Evolutionary conservation across 129 eudicot species (phyloP).

Genomic region (Glebionis coronaria): DNA sequence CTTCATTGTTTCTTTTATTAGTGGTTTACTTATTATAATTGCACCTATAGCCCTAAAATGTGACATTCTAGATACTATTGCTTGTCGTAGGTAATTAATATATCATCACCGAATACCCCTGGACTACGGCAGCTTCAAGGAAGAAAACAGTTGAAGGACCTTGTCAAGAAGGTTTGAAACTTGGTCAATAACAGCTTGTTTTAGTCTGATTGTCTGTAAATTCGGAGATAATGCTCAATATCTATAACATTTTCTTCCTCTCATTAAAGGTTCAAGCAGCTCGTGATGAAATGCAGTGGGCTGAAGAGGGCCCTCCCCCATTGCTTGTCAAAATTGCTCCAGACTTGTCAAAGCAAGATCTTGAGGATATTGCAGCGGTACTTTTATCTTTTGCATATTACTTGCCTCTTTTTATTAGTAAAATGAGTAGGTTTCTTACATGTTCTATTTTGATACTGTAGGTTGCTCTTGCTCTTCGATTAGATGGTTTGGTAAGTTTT

Average conservation of each 20-base stretch:
- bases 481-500: conserved; percentile 87
- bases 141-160: conserved; percentile 92
- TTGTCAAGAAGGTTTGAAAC: conserved; percentile 74
- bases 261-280: conserved; percentile 89
- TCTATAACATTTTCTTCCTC: conserved; percentile 8
- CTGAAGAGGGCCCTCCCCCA: conserved; percentile 99
- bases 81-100: conserved; percentile 65
- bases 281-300: conserved; percentile 99
- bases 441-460: conserved; percentile 30
- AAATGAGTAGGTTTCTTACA: conserved; percentile 21
- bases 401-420: not conserved
- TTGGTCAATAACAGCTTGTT: conserved; percentile 5
- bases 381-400: conserved; percentile 6
- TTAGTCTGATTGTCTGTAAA: not conserved
- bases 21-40: not conserved
- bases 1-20: not conserved
- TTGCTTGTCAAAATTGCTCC: conserved; percentile 97
- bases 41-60: conserved; percentile 5
- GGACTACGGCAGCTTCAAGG: conserved; percentile 98
- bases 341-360: conserved; percentile 94
- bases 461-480: conserved; percentile 98
- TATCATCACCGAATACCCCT: conserved; percentile 98
- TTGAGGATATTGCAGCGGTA: conserved; percentile 98
- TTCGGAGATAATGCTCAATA: not conserved
- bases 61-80: not conserved